These are phyloP conservation scores for Pulveroboletus sp. DNA, from an alignment of 768 basidiomycete species.

Conservation along the genomic window DNA sequence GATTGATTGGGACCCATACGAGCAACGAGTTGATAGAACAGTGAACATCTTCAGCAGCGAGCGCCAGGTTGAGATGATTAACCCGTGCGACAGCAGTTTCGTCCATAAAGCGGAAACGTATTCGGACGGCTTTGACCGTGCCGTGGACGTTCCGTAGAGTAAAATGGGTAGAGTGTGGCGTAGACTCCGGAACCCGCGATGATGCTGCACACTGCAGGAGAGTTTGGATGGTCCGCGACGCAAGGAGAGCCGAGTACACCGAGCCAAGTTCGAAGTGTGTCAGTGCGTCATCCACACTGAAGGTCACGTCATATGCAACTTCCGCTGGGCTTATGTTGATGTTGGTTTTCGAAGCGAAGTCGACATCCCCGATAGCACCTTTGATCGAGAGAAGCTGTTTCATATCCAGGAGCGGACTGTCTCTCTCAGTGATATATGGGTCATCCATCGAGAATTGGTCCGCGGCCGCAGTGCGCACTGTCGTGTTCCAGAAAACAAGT, in stretches of 20 bases:
- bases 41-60: constrained; percentile 20
- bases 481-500: constrained; percentile 44
- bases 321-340: constrained; percentile 2
- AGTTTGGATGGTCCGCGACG: constrained; percentile 46
- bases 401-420: constrained; percentile 40
- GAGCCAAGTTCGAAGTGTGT: constrained; percentile 58
- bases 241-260: constrained; percentile 67
- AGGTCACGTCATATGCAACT: constrained; percentile 38
- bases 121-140: constrained; percentile 44
- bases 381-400: constrained; percentile 44
- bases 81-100: constrained; percentile 43
- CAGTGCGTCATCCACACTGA: constrained; percentile 51
- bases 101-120: constrained; percentile 45
- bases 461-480: constrained; percentile 59
- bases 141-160: constrained; percentile 27
- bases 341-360: constrained; percentile 12
- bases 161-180: constrained; percentile 14
- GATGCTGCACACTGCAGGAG: constrained; percentile 29
- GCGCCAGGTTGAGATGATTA: constrained; percentile 21
- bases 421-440: constrained; percentile 52
- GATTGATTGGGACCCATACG: constrained; percentile 54
- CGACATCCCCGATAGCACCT: constrained; percentile 28
- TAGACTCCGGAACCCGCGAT: constrained; percentile 16
- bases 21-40: constrained; percentile 41
- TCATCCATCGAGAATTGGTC: constrained; percentile 68